A percentile compares a stretch with the other conserved stretches of the same genome.
Conservation (phyloP, 306 rosid genomes). For the Alnus rubra region DNA sequence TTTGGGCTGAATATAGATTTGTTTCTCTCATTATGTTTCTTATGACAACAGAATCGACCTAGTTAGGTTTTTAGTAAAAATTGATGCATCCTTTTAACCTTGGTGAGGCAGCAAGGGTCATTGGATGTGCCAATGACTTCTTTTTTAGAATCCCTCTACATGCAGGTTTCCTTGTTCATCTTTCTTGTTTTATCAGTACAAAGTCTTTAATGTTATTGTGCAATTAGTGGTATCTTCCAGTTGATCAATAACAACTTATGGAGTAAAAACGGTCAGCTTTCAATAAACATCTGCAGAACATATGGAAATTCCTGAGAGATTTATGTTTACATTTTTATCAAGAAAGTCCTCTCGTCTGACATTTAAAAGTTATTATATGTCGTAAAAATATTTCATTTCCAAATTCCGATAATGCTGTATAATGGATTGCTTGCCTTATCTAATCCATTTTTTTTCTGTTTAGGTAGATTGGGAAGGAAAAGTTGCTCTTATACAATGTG, state of each 20-base stretch:
- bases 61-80: background rate
- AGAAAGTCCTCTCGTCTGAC: background rate
- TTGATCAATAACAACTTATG: background rate
- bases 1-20: background rate
- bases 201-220: background rate
- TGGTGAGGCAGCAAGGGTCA: background rate
- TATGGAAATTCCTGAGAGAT: background rate
- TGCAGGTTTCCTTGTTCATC: background rate
- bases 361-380: background rate
- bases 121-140: background rate
- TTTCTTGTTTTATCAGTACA: background rate
- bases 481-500: constrained; percentile 94
- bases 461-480: constrained; percentile 99
- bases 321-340: background rate
- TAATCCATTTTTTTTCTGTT: constrained; percentile 35
- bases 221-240: background rate
- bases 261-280: background rate
- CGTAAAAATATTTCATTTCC: background rate
- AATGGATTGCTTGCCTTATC: constrained; percentile 27
- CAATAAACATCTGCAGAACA: background rate
- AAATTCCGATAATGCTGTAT: background rate
- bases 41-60: background rate
- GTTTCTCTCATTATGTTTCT: background rate
- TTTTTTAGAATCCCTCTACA: background rate
- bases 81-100: background rate